A percentile compares a stretch with the other conserved stretches of the same genome.
phyloP scores from a whole-genome alignment of 805 yeast genomes.

The Brettanomyces sp. region DNA sequence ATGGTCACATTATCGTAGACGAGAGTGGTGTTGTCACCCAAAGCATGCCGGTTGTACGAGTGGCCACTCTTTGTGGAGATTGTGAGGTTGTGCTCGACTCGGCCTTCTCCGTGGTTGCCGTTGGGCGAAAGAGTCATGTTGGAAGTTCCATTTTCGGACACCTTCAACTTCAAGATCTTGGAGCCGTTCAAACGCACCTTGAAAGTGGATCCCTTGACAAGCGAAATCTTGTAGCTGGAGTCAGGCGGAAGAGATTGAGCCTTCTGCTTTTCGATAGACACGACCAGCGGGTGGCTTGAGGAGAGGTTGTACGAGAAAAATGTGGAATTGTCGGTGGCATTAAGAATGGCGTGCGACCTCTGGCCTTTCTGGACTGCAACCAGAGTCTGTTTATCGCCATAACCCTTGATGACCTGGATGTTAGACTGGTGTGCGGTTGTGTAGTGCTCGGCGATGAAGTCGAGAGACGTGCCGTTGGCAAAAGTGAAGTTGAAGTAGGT shows the following conservation, averaged over 20 bases:
- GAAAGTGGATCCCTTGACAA: conserved; percentile 15
- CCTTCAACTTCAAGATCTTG: conserved; percentile 16
- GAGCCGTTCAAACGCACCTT: conserved; percentile 14
- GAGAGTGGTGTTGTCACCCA: conserved; percentile 23
- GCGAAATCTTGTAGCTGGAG: conserved; percentile 19
- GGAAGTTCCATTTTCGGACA: conserved; percentile 38
- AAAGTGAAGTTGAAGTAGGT: conserved; percentile 30
- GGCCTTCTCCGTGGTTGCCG: conserved; percentile 40
- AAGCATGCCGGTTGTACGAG: conserved; percentile 22
- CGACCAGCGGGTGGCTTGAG: conserved; percentile 24
- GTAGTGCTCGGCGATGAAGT: conserved; percentile 21
- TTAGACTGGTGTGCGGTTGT: conserved; percentile 28
- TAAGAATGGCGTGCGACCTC: conserved; percentile 19
- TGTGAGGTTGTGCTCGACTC: conserved; percentile 25
- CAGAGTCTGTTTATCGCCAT: conserved; percentile 32
- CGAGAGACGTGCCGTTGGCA: conserved; percentile 27
- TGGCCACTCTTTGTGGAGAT: conserved; percentile 14
- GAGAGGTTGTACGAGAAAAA: conserved; percentile 14
- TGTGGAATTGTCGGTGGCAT: conserved; percentile 10
- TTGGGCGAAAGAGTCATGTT: conserved; percentile 30
- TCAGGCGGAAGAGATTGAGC: conserved; percentile 15
- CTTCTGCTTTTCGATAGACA: conserved; percentile 10
- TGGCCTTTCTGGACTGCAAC: conserved; percentile 15
- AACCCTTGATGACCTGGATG: conserved; percentile 27
- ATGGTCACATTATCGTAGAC: conserved; percentile 19